Base-by-base conservation (phyloP, 75 land plant genomes). In the Larix kaempferi region DNA sequence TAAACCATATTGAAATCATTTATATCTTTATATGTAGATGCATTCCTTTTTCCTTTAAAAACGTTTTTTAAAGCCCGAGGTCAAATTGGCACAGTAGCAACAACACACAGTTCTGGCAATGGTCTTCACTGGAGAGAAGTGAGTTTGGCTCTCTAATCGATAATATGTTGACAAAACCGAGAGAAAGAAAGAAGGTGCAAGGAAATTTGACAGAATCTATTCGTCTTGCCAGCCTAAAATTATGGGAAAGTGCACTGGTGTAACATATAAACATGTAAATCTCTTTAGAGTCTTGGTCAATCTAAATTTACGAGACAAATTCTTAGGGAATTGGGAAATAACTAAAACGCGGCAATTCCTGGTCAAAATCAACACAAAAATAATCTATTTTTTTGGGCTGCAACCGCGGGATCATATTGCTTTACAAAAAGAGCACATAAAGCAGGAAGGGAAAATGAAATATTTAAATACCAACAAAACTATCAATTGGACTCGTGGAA, bases 291-390 rank as follows among this genome's bases (percentile, higher is more conserved):
- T 69, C 12, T n/a, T 41, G 21, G 54, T 69, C 23, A 21, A 41
- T 41, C 49, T 69, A 69, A 37, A 37, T 19, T 37, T 41, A 11
- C 2, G 73, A 8, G 49, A 69, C n/a, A 41, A 49, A 49, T 49
- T 49, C 54, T 12, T 69, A 13, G 54, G 73, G 73, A 69, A 69
- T 41, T 44, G 73, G 16, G 52, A 66, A 41, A 44, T 44, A 21
- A 39, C 49, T 22, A 69, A 69, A n/a, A 39, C 12, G 1, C n/a
- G 13, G 4, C 41, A n/a, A 22, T 69, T 3, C 3, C 52, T n/a
- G 39, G 73, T 69, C 54, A 69, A 69, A 69, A 69, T 39, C 73
- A 69, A 69, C 52, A 39, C 54, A 69, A 69, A 39, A 16, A 1
- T 6, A 41, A 37, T 22, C 14, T 44, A 39, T 22, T 1, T 44